phyloP scores from a whole-genome alignment of 2,329 filamentous ascomycete species.

The Elsinoe arachidis region DNA sequence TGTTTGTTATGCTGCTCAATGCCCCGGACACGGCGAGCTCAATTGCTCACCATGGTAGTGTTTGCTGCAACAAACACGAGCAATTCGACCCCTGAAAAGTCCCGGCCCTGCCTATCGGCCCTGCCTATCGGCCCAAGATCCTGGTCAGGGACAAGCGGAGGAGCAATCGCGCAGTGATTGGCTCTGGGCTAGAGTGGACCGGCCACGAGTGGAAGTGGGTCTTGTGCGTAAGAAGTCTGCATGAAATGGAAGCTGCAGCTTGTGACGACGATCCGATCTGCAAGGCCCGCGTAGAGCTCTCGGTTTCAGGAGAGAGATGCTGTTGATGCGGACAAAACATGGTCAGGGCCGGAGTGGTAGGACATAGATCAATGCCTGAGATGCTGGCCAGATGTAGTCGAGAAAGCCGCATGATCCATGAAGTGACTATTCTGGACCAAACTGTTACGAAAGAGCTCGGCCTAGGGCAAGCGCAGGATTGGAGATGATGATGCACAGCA shows the following conservation, averaged over 20 bases:
- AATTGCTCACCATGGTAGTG: background rate
- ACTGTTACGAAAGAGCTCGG: no score
- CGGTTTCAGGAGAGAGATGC: constrained; percentile 1
- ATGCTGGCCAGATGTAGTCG: no score
- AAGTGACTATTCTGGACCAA: no score
- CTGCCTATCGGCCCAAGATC: constrained; percentile 4
- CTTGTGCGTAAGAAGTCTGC: constrained; percentile 9
- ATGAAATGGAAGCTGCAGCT: constrained; percentile 3
- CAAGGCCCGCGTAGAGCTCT: background rate
- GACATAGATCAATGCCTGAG: no score
- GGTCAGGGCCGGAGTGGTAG: background rate
- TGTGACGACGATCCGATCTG: constrained; percentile 9
- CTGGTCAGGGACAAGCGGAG: constrained; percentile 5
- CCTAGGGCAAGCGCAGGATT: background rate
- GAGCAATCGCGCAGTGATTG: constrained; percentile 4
- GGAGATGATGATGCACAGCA: constrained; percentile 3
- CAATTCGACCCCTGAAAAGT: background rate
- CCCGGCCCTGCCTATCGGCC: background rate
- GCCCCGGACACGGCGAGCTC: no score
- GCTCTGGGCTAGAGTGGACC: background rate
- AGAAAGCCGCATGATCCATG: no score
- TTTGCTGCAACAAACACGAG: background rate
- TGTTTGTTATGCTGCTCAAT: no score
- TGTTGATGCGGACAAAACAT: background rate
- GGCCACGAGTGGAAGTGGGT: constrained; percentile 4